Evolutionary conservation across 2,329 filamentous ascomycete genomes (phyloP).

Genomic region (Ceratocystis albifundus): DNA sequence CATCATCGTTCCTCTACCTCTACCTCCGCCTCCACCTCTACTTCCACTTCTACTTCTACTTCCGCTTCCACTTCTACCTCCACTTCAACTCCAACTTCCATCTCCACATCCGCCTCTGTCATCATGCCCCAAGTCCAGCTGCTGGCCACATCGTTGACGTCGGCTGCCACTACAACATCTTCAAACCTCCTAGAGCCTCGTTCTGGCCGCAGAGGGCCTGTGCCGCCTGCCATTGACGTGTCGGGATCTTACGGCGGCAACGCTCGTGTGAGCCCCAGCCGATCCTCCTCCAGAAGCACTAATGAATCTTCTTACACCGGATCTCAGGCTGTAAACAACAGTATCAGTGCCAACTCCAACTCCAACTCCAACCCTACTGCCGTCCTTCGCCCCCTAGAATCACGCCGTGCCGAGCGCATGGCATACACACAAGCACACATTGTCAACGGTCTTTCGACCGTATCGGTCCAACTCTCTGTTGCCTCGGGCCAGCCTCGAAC

Average conservation of each 20-base stretch:
- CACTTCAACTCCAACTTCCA: not conserved
- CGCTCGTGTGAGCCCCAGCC: slow-evolving; percentile 4
- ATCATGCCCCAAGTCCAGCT: not conserved
- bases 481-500: slow-evolving; percentile 20
- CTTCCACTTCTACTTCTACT: not conserved
- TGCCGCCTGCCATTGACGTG: slow-evolving; percentile 34
- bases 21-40: not conserved
- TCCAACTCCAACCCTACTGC: slow-evolving; percentile 3
- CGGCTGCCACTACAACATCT: not conserved
- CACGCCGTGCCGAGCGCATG: slow-evolving; percentile 10
- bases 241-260: slow-evolving; percentile 35
- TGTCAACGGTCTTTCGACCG: slow-evolving; percentile 19
- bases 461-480: slow-evolving; percentile 17
- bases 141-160: not conserved
- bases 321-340: not conserved
- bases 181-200: not conserved
- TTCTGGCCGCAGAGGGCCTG: slow-evolving; percentile 6
- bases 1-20: not conserved
- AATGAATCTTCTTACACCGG: not conserved
- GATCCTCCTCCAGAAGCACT: not conserved
- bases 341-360: not conserved
- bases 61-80: slow-evolving; percentile 2
- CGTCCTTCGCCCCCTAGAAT: slow-evolving; percentile 1
- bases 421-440: slow-evolving; percentile 19
- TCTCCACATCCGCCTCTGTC: not conserved